Base-by-base conservation (phyloP, 2,329 filamentous ascomycete genomes). In the Sporothrix humicola region DNA sequence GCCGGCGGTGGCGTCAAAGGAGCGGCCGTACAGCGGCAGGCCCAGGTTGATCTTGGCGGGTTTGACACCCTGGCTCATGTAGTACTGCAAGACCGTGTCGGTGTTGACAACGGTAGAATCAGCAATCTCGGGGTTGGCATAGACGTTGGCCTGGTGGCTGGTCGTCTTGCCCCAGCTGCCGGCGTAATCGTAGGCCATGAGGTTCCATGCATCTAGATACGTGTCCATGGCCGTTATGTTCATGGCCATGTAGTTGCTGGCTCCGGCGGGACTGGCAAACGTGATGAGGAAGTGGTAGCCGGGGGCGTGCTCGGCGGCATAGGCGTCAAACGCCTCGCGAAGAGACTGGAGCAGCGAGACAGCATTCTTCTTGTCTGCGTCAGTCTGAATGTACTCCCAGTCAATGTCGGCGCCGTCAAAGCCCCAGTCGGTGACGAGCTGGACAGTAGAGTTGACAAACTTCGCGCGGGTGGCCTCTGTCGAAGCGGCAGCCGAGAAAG, bases 21-120 rank as follows among this genome's bases (percentile, higher is more conserved):
- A 86, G n/a, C 93, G 90, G 0, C 93, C 93, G 79, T 95, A 96
- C 0, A 96, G 85, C 0, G 93, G 92, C 83, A 95, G 87, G 0
- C 93, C 93, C 46, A 96, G 82, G 7, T 93, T 86, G 69, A 97
- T 88, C 82, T 95, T 95, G 69, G 82, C 79, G 0, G 88, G 76
- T 0, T 85, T 77, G 9, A 96, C 85, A 9, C 89, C 90, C 13
- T 85, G 83, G 3, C 83, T 79, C 12, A 88, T 81, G 82, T 94
- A 94, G 77, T 87, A 88, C 9, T 83, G 79, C 37, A 97, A 83
- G 3, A 92, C 92, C 50, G 84, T 82, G 69, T 92, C 84, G 2
- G 91, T 92, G 83, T 86, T 91, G 82, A 91, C 92, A 9, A 91
- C 91, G 1, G 93, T 95, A 42, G 85, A 84, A 1, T 79, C 76